Evolutionary conservation across 208 protist species (phyloP), one percentile per base, ranked within the genome.

Genomic region (Porcisia deanei): DNA sequence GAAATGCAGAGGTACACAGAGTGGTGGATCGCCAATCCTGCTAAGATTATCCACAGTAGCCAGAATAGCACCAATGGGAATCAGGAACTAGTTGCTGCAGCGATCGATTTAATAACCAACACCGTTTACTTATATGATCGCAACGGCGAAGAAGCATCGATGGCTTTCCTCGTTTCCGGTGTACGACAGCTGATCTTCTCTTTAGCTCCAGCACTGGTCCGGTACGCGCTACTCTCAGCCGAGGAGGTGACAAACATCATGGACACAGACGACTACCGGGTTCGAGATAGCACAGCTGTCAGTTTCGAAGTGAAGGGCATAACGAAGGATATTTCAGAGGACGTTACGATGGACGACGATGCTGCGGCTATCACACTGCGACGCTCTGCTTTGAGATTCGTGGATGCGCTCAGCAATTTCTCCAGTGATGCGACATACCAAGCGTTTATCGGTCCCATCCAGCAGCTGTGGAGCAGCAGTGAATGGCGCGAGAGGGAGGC

Each of bases 161-260:
- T 80, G 39, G 77, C 68, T 25, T 79, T 93, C 75, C 75, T 97
- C 47, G 79, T 85, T 14, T 67, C 67, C 14, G 80, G 84, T 30
- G 82, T 95, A 47, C 75, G 69, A 4, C 55, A 65, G 14, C 65
- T 75, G 25, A 76, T 94, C 53, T 72, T 81, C 18, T 71, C 55
- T 34, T 76, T 97, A 49, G 70, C 90, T 45, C 82, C 85, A 37
- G 82, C 85, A 1, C 77, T 97, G 22, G 82, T 93, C 1, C 82
- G 68, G 61, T 90, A 87, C 80, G 79, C 87, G 57, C 71, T 84
- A 1, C 80, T 97, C 73, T 89, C 91, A 39, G 81, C 85, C n/a
- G 93, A 97, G 14, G 91, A 96, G 71, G 83, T 95, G 59, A 64
- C 78, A 25, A 88, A 67, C 60, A 96, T 95, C 71, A 80, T 94